Evolutionary conservation across 2,329 filamentous ascomycete species (phyloP).

Genomic region (Aspergillus transmontanensis): DNA sequence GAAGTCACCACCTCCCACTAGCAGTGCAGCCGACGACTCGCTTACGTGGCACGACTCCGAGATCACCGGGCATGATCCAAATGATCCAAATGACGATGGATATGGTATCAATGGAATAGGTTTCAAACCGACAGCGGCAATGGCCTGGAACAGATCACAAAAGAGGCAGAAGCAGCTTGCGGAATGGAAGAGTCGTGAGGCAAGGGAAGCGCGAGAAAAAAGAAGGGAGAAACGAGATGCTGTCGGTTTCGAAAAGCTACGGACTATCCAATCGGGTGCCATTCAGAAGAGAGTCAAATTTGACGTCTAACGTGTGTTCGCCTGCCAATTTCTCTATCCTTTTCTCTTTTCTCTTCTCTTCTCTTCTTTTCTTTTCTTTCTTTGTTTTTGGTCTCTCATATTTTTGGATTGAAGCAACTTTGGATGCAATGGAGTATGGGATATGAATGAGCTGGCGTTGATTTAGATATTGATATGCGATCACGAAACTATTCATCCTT

Average conservation of each 20-base stretch:
- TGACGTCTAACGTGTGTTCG: conserved; percentile 27
- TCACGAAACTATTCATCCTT: conserved; percentile 11
- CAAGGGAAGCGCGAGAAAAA: conserved; percentile 59
- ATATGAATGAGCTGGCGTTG: conserved; percentile 11
- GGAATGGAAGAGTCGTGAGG: conserved; percentile 62
- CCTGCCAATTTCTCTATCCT: not conserved
- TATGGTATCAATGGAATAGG: conserved; percentile 67
- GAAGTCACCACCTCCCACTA: conserved; percentile 37
- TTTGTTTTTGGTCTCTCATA: not conserved
- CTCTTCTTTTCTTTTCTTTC: conserved; percentile 1
- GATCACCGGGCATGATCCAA: conserved; percentile 62
- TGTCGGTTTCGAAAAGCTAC: conserved; percentile 27
- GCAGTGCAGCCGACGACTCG: conserved; percentile 31
- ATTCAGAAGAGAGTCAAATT: conserved; percentile 47
- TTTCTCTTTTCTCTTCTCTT: not conserved
- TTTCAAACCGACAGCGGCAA: conserved; percentile 62
- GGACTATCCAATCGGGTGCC: conserved; percentile 30
- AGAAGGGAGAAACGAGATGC: conserved; percentile 55
- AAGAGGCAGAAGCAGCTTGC: conserved; percentile 60
- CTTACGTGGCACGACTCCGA: conserved; percentile 61
- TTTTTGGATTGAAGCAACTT: not conserved
- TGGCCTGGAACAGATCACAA: conserved; percentile 59
- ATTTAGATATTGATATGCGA: conserved; percentile 17
- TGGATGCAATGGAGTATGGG: conserved; percentile 10
- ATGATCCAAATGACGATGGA: conserved; percentile 62